Evolutionary conservation across 129 eudicot genomes (phyloP).

Genomic region (Flaveria robusta): DNA sequence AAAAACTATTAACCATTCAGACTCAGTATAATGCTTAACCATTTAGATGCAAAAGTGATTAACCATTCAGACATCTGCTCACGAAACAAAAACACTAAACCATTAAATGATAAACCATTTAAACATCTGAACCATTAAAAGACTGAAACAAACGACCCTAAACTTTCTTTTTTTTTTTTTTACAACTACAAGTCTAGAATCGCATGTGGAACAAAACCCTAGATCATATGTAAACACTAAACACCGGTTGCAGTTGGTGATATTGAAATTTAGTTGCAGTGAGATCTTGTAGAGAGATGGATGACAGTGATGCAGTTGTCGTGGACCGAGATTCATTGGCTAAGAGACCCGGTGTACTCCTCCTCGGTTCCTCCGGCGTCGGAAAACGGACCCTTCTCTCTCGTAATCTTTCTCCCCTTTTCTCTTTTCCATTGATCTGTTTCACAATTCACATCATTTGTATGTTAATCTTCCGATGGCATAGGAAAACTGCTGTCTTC

Average conservation of each 20-base stretch:
- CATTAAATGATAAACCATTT: too few relatives aligned
- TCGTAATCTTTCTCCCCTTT: constrained; percentile 40
- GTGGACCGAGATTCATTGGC: constrained; percentile 48
- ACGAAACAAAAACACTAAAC: too few relatives aligned
- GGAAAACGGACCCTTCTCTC: constrained; percentile 86
- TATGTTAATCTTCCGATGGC: constrained; percentile 20
- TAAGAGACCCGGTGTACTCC: constrained; percentile 68
- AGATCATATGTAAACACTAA: background rate
- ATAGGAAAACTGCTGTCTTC: background rate
- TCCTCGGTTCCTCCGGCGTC: constrained; percentile 82
- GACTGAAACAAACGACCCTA: too few relatives aligned
- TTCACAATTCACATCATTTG: background rate
- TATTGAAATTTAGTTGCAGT: background rate
- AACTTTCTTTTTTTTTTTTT: too few relatives aligned
- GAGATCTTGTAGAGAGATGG: constrained; percentile 34
- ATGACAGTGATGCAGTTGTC: constrained; percentile 1
- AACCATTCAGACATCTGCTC: too few relatives aligned
- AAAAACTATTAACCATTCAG: too few relatives aligned
- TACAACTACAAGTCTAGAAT: too few relatives aligned
- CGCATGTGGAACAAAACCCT: background rate
- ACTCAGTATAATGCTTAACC: too few relatives aligned
- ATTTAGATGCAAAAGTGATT: too few relatives aligned
- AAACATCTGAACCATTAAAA: too few relatives aligned
- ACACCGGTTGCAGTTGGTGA: background rate
- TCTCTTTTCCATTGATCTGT: background rate